Evolutionary conservation across 805 yeast species (phyloP).

Genomic region (Metschnikowia drakensbergensis): DNA sequence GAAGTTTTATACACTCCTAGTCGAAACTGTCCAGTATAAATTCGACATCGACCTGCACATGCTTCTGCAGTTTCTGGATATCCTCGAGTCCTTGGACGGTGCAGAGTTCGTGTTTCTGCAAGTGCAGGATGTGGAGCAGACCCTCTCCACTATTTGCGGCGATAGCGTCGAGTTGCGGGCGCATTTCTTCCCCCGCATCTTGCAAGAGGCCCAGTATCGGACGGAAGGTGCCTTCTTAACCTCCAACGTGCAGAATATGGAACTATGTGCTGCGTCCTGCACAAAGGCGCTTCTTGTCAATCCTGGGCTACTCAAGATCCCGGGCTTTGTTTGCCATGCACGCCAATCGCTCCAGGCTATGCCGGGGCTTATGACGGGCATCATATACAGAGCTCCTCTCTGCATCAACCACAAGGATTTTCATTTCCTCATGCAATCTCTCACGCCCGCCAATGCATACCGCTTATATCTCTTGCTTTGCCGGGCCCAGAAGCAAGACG

Average conservation of each 20-base stretch:
- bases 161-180: not conserved
- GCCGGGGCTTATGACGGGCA: not conserved
- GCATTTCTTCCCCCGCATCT: not conserved
- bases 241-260: not conserved
- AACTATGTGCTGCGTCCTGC: not conserved
- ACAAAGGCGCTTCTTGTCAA: not conserved
- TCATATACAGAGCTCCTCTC: not conserved
- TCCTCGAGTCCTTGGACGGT: not conserved
- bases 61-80: not conserved
- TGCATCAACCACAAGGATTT: conserved; percentile 1
- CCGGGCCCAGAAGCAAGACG: not conserved
- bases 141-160: not conserved
- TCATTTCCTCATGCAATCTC: not conserved
- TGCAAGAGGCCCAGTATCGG: not conserved
- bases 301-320: not conserved
- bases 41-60: conserved; percentile 2
- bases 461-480: not conserved
- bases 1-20: conserved; percentile 16
- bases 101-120: not conserved
- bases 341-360: not conserved
- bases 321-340: not conserved
- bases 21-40: conserved; percentile 20
- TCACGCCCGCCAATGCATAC: not conserved
- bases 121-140: not conserved
- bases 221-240: not conserved